A percentile compares a stretch with the other conserved stretches of the same genome.
These are phyloP conservation scores for Leccinum longicurvipes DNA, from an alignment of 768 basidiomycete genomes.

Conservation along the genomic window DNA sequence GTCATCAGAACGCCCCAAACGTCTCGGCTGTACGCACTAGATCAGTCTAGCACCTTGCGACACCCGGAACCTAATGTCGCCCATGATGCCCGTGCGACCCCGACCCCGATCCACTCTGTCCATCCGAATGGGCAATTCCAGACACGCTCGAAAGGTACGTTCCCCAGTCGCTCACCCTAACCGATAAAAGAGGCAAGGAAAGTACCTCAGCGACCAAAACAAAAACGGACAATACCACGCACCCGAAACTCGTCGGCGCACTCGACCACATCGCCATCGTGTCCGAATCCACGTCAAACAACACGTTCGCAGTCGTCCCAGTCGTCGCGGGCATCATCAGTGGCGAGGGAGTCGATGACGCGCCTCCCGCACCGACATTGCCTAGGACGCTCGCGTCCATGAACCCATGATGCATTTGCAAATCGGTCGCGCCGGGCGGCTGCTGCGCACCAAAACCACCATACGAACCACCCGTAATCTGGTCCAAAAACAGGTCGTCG, in stretches of 20 bases:
- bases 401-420: constrained; percentile 10
- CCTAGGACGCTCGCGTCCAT: constrained; percentile 5
- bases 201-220: neutral
- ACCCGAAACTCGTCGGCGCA: constrained; percentile 61
- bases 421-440: neutral
- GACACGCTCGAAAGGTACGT: constrained; percentile 34
- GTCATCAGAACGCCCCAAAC: neutral
- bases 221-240: constrained; percentile 24
- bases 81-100: constrained; percentile 5
- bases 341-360: neutral
- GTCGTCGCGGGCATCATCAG: neutral
- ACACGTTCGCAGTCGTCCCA: constrained; percentile 2
- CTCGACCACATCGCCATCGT: constrained; percentile 62
- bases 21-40: no score
- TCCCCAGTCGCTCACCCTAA: constrained; percentile 41
- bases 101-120: neutral
- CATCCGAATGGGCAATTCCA: constrained; percentile 21
- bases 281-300: constrained; percentile 40
- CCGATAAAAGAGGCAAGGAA: neutral
- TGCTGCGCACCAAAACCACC: constrained; percentile 1
- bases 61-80: neutral
- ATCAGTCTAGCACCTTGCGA: neutral
- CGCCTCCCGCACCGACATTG: neutral
- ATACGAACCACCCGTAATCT: constrained; percentile 11
- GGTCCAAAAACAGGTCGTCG: constrained; percentile 23